phyloP scores from a whole-genome alignment of 192 early-diverging fungal genomes.

The Podila epigama region DNA sequence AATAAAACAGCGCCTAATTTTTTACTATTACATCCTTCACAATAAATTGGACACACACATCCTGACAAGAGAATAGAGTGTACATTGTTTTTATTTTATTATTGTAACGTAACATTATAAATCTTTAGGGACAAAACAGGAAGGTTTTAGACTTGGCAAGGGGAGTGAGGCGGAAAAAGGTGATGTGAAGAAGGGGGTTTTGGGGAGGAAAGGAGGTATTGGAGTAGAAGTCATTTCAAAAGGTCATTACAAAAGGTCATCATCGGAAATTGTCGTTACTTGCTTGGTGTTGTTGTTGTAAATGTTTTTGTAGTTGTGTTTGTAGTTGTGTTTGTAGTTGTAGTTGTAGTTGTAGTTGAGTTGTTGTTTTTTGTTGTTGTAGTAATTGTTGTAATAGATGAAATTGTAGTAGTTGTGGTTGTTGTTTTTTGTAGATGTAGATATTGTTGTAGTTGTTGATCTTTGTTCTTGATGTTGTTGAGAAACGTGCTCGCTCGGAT shows the following conservation, averaged over 20 bases:
- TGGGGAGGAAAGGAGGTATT: not conserved
- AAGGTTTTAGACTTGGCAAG: not conserved
- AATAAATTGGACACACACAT: no score
- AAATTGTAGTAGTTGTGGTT: no score
- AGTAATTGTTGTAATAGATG: no score
- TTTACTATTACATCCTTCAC: not conserved
- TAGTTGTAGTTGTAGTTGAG: no score
- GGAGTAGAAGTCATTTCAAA: not conserved
- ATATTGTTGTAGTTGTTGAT: no score
- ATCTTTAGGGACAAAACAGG: not conserved
- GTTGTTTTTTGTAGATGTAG: no score
- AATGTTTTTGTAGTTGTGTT: not conserved
- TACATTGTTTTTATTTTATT: not conserved
- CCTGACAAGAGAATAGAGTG: no score
- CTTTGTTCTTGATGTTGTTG: no score
- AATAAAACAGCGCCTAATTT: not conserved
- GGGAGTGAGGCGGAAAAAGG: no score
- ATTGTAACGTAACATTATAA: not conserved
- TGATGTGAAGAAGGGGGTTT: not conserved
- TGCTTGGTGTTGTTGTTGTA: not conserved
- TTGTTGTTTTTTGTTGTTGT: no score
- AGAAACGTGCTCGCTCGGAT: no score
- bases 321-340: not conserved
- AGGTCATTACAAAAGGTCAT: not conserved
- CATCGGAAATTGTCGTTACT: not conserved